A percentile compares a stretch with the other conserved stretches of the same genome.
phyloP scores from a whole-genome alignment of 768 basidiomycete species.

The Leccinum sublutescens region DNA sequence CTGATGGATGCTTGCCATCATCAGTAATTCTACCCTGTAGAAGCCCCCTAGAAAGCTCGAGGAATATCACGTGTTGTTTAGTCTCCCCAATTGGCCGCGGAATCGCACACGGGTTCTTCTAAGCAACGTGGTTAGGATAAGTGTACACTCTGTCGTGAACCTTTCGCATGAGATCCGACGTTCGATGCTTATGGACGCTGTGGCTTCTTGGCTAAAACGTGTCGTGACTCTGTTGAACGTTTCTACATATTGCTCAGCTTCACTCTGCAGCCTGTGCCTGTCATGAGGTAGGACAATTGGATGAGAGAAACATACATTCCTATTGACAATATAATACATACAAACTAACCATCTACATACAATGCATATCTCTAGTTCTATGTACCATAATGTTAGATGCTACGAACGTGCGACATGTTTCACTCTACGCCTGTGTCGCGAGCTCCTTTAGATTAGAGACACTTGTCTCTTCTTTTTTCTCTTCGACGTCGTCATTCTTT shows the following conservation, averaged over 20 bases:
- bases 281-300: background rate
- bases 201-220: background rate
- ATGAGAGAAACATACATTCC: constrained; percentile 1
- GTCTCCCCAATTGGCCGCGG: constrained; percentile 20
- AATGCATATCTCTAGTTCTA: constrained; percentile 15
- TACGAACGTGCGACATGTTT: constrained; percentile 2
- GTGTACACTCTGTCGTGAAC: background rate
- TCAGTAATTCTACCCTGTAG: constrained; percentile 10
- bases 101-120: constrained; percentile 18
- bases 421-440: constrained; percentile 17
- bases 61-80: constrained; percentile 15
- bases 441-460: constrained; percentile 7
- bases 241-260: background rate
- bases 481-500: constrained; percentile 14
- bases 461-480: constrained; percentile 16
- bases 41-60: constrained; percentile 15
- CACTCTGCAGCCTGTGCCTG: background rate
- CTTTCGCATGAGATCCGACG: constrained; percentile 13
- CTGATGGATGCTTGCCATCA: background rate
- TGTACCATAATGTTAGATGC: constrained; percentile 17
- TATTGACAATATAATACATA: constrained; percentile 1
- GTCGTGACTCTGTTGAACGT: background rate
- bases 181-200: constrained; percentile 1
- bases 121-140: background rate
- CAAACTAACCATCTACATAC: background rate